Evolutionary conservation across 2,329 filamentous ascomycete species (phyloP).

Genomic region (Penicillium fuscoglaucum): DNA sequence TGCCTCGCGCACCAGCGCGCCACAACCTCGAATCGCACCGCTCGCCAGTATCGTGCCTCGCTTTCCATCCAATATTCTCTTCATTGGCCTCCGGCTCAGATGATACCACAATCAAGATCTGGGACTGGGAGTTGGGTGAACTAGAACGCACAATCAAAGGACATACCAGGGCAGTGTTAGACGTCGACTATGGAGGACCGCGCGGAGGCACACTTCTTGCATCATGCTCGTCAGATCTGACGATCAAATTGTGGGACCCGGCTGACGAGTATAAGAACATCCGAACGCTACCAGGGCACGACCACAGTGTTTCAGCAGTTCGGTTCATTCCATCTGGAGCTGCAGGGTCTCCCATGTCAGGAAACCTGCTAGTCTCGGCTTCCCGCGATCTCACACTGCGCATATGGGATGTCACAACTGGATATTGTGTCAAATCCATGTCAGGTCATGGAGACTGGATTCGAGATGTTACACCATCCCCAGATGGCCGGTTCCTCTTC

Average conservation of each 20-base stretch:
- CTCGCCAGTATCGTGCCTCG: conserved; percentile 77
- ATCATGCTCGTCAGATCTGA: conserved; percentile 83
- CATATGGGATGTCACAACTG: conserved; percentile 91
- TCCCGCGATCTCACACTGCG: conserved; percentile 81
- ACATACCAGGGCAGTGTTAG: conserved; percentile 83
- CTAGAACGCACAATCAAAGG: conserved; percentile 87
- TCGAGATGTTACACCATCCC: conserved; percentile 78
- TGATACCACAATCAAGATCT: conserved; percentile 92
- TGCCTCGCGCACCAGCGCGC: conserved; percentile 77
- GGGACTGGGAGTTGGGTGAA: conserved; percentile 95
- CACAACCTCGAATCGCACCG: conserved; percentile 83
- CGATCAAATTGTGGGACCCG: conserved; percentile 94
- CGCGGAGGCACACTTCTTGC: conserved; percentile 75
- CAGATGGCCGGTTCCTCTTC: conserved; percentile 79
- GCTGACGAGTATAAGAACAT: conserved; percentile 94
- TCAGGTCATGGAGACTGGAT: conserved; percentile 87
- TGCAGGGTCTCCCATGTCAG: conserved; percentile 72
- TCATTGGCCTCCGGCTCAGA: conserved; percentile 88
- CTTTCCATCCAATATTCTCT: conserved; percentile 90
- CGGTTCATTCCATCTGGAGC: conserved; percentile 84
- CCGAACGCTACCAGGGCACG: conserved; percentile 83
- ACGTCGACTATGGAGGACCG: conserved; percentile 87
- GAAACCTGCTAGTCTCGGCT: conserved; percentile 82
- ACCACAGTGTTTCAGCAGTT: conserved; percentile 86
- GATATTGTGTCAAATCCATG: conserved; percentile 89